Conservation (phyloP, 2,329 filamentous ascomycete species). For the Aspergillus sojae region DNA sequence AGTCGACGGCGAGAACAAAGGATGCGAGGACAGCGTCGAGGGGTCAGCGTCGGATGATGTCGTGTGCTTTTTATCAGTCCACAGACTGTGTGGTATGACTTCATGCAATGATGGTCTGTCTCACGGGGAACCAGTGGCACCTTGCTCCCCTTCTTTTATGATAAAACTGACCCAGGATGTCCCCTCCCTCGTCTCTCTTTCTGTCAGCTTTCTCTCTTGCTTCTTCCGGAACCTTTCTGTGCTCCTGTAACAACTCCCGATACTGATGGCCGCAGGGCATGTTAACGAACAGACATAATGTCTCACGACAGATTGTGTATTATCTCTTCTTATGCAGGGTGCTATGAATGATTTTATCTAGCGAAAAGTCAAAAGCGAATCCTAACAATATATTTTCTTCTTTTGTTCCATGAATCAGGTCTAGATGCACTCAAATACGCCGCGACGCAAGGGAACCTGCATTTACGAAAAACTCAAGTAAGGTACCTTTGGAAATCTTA, state of each 20-base stretch:
- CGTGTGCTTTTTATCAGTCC: not conserved
- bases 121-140: not conserved
- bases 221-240: not conserved
- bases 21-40: constrained; percentile 37
- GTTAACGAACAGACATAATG: not conserved
- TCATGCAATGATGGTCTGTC: not conserved
- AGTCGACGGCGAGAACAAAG: constrained; percentile 44
- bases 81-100: not conserved
- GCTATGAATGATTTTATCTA: not conserved
- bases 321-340: not conserved
- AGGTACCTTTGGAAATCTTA: not conserved
- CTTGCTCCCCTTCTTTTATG: not conserved
- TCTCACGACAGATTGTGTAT: constrained; percentile 3
- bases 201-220: not conserved
- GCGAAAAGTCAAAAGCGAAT: not conserved
- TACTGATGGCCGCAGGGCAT: not conserved
- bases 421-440: not conserved
- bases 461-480: not conserved
- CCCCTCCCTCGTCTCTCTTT: not conserved
- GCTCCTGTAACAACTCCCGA: not conserved
- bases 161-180: not conserved
- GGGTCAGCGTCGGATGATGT: constrained; percentile 35
- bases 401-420: not conserved
- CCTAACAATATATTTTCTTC: not conserved
- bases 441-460: not conserved